Percentiles rank a stretch among this genome's conserved stretches.
Evolutionary conservation across 2,329 filamentous ascomycete genomes (phyloP).

Genomic region (Pseudogymnoascus sp.): DNA sequence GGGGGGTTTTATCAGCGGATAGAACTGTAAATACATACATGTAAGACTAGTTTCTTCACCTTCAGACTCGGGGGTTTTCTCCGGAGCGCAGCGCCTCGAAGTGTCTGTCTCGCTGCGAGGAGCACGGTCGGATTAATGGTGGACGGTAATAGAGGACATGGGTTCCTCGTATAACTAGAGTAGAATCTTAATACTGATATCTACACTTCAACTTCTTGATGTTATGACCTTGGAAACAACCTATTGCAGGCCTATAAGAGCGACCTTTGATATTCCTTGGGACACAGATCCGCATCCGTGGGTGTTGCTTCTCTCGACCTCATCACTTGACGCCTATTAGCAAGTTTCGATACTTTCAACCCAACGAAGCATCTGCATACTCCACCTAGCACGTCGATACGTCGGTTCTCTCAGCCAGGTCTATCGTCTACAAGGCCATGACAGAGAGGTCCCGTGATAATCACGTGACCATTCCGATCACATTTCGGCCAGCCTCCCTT

Average conservation of each 20-base stretch:
- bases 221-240: background rate
- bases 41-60: slow-evolving; percentile 1
- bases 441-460: background rate
- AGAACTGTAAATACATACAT: slow-evolving; percentile 3
- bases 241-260: background rate
- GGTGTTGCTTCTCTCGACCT: background rate
- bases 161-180: slow-evolving; percentile 2
- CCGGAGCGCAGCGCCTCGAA: background rate
- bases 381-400: background rate
- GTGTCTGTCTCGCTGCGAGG: background rate
- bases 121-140: background rate
- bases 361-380: background rate
- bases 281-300: background rate
- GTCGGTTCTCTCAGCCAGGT: background rate
- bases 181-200: slow-evolving; percentile 6
- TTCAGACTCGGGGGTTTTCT: background rate
- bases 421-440: background rate
- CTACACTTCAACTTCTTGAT: background rate
- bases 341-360: background rate
- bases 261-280: background rate
- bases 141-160: background rate
- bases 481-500: background rate
- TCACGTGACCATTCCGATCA: background rate
- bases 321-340: background rate
- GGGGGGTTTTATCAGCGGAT: background rate